Conservation (phyloP, 768 basidiomycete species). For the Xerocomellus chrysenteron region DNA sequence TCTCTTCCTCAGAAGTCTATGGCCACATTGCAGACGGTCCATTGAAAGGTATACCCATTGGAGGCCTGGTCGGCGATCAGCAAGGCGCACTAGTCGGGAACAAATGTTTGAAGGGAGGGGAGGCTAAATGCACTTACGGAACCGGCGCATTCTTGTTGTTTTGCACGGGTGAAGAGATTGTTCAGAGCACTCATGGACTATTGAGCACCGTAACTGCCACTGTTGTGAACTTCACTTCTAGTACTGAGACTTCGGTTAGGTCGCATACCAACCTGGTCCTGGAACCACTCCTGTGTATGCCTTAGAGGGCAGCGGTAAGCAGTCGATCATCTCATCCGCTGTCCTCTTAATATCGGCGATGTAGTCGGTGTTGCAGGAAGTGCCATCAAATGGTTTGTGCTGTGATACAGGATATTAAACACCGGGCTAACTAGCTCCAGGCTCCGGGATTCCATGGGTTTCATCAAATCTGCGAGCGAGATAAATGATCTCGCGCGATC, state of each 20-base stretch:
- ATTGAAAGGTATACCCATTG: constrained; percentile 77
- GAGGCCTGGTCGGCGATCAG: constrained; percentile 96
- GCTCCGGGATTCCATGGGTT: constrained; percentile 86
- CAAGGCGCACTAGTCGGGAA: constrained; percentile 96
- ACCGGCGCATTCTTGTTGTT: constrained; percentile 96
- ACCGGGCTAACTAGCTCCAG: constrained; percentile 28
- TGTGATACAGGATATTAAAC: not conserved
- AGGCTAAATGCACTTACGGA: constrained; percentile 98
- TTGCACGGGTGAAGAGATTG: constrained; percentile 86
- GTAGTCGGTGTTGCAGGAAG: constrained; percentile 91
- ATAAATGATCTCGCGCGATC: constrained; percentile 82
- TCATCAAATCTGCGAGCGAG: constrained; percentile 79
- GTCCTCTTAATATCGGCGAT: not conserved
- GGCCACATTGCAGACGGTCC: constrained; percentile 69
- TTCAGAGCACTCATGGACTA: constrained; percentile 83
- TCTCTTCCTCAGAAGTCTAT: constrained; percentile 91
- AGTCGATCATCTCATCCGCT: not conserved
- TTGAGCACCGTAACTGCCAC: constrained; percentile 69
- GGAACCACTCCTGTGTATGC: constrained; percentile 83
- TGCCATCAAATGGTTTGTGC: constrained; percentile 80
- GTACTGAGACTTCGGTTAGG: constrained; percentile 39
- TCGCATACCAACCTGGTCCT: constrained; percentile 88
- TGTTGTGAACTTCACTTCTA: not conserved
- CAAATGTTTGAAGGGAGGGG: constrained; percentile 87
- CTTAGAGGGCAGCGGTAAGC: constrained; percentile 89